phyloP scores from a whole-genome alignment of 225 moss, liverwort and hornwort genomes.

The Marchantia polymorpha region DNA sequence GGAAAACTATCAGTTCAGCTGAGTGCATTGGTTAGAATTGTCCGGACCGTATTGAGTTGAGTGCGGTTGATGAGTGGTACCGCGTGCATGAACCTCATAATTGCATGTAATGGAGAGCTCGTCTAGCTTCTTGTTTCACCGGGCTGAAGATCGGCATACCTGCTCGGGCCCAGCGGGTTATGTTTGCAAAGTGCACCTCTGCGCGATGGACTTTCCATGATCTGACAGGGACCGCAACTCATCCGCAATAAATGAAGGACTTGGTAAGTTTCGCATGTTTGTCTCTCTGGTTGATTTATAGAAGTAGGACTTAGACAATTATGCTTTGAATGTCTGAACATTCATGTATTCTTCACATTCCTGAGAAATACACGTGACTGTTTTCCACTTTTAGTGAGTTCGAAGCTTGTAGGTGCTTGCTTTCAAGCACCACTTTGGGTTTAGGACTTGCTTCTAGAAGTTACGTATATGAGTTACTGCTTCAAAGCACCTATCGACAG shows the following conservation, averaged over 20 bases:
- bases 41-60: not conserved
- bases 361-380: too few relatives aligned
- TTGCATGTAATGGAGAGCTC: not conserved
- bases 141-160: not conserved
- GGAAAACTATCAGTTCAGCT: not conserved
- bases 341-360: not conserved
- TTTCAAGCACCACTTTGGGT: too few relatives aligned
- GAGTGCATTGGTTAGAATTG: not conserved
- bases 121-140: not conserved
- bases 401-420: too few relatives aligned
- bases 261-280: not conserved
- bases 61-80: not conserved
- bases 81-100: not conserved
- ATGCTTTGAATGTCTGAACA: too few relatives aligned
- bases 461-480: too few relatives aligned
- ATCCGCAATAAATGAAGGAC: constrained; percentile 8
- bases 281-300: not conserved
- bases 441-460: too few relatives aligned
- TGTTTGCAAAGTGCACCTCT: not conserved
- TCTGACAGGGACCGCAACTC: not conserved
- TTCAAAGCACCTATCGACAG: too few relatives aligned
- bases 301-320: not conserved
- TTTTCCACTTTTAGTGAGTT: too few relatives aligned
- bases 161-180: not conserved
- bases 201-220: not conserved